These are phyloP conservation scores for Paramecium pentaurelia DNA, from an alignment of 73 alveolate species.

Conservation along the genomic window DNA sequence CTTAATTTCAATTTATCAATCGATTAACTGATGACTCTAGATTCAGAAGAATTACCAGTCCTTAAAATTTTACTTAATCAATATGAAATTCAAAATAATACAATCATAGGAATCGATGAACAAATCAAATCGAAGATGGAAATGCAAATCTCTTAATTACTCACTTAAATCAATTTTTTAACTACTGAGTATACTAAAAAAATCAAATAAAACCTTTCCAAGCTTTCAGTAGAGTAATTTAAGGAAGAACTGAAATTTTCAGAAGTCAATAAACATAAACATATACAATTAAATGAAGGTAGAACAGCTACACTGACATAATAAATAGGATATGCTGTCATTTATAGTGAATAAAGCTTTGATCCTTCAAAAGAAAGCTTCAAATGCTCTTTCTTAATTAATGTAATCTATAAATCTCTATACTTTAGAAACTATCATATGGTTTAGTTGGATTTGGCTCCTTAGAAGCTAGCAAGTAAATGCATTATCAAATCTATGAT, in stretches of 20 bases:
- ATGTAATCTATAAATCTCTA: neutral
- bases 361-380: neutral
- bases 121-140: neutral
- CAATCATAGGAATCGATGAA: neutral
- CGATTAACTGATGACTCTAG: neutral
- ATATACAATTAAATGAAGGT: neutral
- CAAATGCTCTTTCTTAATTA: neutral
- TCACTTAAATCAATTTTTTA: neutral
- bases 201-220: neutral
- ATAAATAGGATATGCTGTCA: neutral
- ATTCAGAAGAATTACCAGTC: neutral
- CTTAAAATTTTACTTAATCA: neutral
- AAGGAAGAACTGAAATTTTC: constrained; percentile 1
- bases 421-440: neutral
- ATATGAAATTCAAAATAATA: neutral
- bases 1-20: neutral
- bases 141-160: neutral
- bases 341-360: neutral
- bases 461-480: neutral
- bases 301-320: neutral
- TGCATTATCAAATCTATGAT: neutral
- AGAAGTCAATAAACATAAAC: neutral
- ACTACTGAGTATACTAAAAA: neutral
- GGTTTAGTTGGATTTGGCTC: constrained; percentile 9
- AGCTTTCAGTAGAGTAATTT: neutral